Conservation (phyloP, 73 alveolate species). For the Stentor coeruleus region DNA sequence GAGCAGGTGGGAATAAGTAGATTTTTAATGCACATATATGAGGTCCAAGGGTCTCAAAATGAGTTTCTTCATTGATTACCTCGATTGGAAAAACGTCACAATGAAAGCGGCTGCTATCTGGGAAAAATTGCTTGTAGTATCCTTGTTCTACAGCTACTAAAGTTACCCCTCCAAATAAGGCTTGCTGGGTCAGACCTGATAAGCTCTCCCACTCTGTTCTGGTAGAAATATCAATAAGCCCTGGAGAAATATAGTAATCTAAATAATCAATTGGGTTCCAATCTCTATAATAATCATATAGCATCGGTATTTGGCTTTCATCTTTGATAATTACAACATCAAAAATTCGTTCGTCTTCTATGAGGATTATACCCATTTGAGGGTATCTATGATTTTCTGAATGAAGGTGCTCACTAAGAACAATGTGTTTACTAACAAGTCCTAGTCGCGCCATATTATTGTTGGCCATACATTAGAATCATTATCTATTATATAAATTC, state of each 20-base stretch:
- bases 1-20: conserved; percentile 19
- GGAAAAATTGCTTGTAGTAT: background rate
- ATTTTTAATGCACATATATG: background rate
- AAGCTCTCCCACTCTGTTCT: background rate
- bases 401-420: background rate
- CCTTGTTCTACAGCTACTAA: background rate
- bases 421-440: conserved; percentile 14
- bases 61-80: background rate
- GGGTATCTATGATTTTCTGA: background rate
- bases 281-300: background rate
- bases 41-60: background rate
- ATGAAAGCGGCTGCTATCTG: background rate
- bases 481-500: too few species aligned
- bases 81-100: background rate
- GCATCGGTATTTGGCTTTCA: background rate
- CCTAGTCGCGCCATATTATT: conserved; percentile 14
- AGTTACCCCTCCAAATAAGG: background rate
- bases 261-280: background rate
- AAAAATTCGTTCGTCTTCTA: conserved; percentile 4
- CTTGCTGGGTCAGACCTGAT: background rate
- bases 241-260: conserved; percentile 14
- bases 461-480: too few species aligned
- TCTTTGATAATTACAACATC: background rate
- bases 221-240: background rate
- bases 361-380: background rate